These are phyloP conservation scores for Chionographis japonica DNA, from an alignment of 106 monocot genomes.

Conservation along the genomic window DNA sequence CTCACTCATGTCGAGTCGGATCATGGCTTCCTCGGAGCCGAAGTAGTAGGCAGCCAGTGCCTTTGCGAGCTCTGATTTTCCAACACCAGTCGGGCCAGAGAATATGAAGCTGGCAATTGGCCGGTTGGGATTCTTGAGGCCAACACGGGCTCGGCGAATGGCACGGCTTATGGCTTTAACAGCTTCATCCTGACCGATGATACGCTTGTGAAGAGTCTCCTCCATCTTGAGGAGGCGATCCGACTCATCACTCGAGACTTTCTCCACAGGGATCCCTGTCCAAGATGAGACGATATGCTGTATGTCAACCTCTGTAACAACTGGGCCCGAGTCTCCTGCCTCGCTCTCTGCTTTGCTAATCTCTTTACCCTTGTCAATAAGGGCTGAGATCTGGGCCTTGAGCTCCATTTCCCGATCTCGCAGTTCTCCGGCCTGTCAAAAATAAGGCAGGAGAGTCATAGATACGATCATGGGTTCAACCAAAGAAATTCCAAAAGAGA, in stretches of 20 bases:
- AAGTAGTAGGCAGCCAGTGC: conserved; percentile 23
- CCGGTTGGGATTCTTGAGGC: conserved; percentile 10
- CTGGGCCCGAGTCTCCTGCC: conserved; percentile 11
- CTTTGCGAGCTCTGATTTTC: conserved; percentile 27
- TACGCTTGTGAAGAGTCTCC: conserved; percentile 11
- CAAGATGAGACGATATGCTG: conserved; percentile 17
- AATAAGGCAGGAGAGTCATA: not conserved
- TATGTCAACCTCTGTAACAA: conserved; percentile 22
- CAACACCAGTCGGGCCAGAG: conserved; percentile 14
- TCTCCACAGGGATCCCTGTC: conserved; percentile 14
- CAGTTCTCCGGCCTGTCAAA: conserved; percentile 4
- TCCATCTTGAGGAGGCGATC: conserved; percentile 13
- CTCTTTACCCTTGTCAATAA: conserved; percentile 25
- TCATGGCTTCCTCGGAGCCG: conserved; percentile 14
- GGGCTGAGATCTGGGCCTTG: conserved; percentile 24
- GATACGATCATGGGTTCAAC: not conserved
- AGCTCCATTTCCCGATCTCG: conserved; percentile 22
- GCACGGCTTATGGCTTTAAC: conserved; percentile 13
- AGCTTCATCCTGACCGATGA: conserved; percentile 12
- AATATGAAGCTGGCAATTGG: conserved; percentile 14
- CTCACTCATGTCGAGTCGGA: conserved; percentile 17
- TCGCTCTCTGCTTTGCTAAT: conserved; percentile 21
- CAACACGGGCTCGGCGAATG: conserved; percentile 11
- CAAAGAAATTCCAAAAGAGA: not conserved
- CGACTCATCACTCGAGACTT: conserved; percentile 6